These are phyloP conservation scores for Pseudonitzschia multiseries DNA, from an alignment of 108 stramenopile species.

Conservation along the genomic window DNA sequence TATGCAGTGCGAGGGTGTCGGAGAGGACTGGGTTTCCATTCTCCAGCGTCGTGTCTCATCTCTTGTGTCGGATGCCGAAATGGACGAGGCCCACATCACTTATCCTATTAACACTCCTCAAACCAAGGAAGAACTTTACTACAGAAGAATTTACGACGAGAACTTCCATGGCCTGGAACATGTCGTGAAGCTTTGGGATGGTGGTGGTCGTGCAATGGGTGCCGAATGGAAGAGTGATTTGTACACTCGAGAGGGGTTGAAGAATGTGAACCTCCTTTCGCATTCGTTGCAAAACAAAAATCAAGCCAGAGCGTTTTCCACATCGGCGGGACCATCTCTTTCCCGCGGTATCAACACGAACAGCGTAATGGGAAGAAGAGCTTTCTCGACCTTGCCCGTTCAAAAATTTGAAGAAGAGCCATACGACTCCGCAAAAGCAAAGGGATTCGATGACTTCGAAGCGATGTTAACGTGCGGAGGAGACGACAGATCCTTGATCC, in stretches of 20 bases:
- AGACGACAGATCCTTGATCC: constrained; percentile 57
- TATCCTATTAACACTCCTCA: constrained; percentile 77
- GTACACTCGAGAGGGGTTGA: constrained; percentile 73
- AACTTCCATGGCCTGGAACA: constrained; percentile 63
- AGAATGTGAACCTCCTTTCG: constrained; percentile 51
- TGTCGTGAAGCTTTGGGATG: constrained; percentile 69
- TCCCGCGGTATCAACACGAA: neutral
- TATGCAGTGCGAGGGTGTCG: constrained; percentile 86
- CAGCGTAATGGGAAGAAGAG: neutral
- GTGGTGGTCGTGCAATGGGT: constrained; percentile 70
- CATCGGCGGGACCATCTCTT: constrained; percentile 3
- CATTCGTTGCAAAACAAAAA: constrained; percentile 50
- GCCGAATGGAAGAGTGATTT: constrained; percentile 68
- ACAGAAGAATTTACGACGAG: constrained; percentile 68
- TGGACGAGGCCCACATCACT: constrained; percentile 50
- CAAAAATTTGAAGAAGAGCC: constrained; percentile 37
- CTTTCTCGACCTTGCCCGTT: constrained; percentile 30
- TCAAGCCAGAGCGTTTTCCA: constrained; percentile 36
- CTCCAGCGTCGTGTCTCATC: constrained; percentile 62
- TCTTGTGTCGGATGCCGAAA: constrained; percentile 68
- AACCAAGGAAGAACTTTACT: constrained; percentile 81
- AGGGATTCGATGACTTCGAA: constrained; percentile 55
- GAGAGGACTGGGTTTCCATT: constrained; percentile 79
- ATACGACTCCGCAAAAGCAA: constrained; percentile 39
- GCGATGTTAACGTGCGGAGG: constrained; percentile 57